phyloP scores from a whole-genome alignment of 2,329 filamentous ascomycete species.

The Colletotrichum kahawae region DNA sequence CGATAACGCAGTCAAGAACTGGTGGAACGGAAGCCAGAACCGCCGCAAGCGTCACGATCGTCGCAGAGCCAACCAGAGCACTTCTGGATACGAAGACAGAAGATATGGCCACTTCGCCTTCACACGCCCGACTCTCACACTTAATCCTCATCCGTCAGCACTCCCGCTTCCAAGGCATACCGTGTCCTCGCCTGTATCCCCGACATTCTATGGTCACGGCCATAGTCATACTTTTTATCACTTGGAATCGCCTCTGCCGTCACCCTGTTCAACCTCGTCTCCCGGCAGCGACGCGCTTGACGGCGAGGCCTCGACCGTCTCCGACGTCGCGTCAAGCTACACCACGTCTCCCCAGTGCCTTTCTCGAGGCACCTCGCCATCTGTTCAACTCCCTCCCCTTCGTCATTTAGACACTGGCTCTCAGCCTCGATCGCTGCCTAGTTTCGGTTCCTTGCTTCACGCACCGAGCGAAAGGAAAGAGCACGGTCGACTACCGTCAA shows the following conservation, averaged over 20 bases:
- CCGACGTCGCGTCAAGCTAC: conserved; percentile 69
- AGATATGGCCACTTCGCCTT: conserved; percentile 3
- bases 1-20: conserved; percentile 97
- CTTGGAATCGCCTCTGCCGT: conserved; percentile 38
- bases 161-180: conserved; percentile 16
- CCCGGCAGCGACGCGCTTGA: conserved; percentile 63
- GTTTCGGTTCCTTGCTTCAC: conserved; percentile 27
- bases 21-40: conserved; percentile 96
- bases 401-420: conserved; percentile 17
- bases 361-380: conserved; percentile 39
- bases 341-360: conserved; percentile 59
- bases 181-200: conserved; percentile 21
- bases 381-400: conserved; percentile 47
- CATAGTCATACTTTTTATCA: conserved; percentile 27
- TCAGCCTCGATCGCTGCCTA: conserved; percentile 30
- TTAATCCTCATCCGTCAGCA: conserved; percentile 26
- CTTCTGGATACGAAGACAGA: conserved; percentile 26
- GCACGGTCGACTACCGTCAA: neutral
- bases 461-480: conserved; percentile 17
- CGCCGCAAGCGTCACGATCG: conserved; percentile 64
- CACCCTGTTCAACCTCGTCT: conserved; percentile 44
- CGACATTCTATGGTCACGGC: conserved; percentile 18
- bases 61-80: conserved; percentile 32
- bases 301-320: conserved; percentile 71
- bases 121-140: conserved; percentile 33